Evolutionary conservation across 169 alveolate genomes (phyloP), one percentile per base, ranked within the genome.

Genomic region (Plasmodium malariae): DNA sequence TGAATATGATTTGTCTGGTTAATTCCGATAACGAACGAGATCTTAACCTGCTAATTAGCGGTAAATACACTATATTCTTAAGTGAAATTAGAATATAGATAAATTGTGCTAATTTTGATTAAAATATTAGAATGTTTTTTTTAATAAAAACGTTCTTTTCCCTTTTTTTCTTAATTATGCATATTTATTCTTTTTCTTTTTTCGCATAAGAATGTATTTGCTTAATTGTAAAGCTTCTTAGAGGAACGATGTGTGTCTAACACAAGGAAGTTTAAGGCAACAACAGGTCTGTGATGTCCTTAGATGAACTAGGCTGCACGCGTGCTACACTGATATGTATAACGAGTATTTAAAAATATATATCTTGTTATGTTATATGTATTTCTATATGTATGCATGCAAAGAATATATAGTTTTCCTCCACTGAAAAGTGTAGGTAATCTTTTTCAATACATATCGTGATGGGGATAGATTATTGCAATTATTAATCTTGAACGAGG

Each of bases 251-350:
- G 96, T 92, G 94, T 92, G 88, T 88, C 89, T 95, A 95, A 86
- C 95, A 92, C 97, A 94, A 88, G 97, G 97, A 92, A 96, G 98
- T 92, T 94, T 94, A 96, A 95, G 97, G 97, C 97, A 94, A 96
- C 95, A 96, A 95, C 98, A 95, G 97, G 97, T 96, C 97, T 95
- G 98, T 92, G 97, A 95, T 95, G 97, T 95, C 97, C 97, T 94
- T 93, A 95, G 96, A 95, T 94, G 94, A 93, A 94, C 97, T 94
- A 96, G 97, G 96, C 98, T 93, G 97, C 98, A 93, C 98, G 86
- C 91, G 97, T 96, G 97, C 98, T 95, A 95, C 98, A 95, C 95
- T 94, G 97, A 94, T 91, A 95, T 88, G 92, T 85, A 85, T 95
- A 95, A 87, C 96, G 94, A 93, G 97, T 92, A 21, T 0, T 34